Conservation (phyloP, 345 rosid genomes). For the Rhodomyrtus tomentosa region DNA sequence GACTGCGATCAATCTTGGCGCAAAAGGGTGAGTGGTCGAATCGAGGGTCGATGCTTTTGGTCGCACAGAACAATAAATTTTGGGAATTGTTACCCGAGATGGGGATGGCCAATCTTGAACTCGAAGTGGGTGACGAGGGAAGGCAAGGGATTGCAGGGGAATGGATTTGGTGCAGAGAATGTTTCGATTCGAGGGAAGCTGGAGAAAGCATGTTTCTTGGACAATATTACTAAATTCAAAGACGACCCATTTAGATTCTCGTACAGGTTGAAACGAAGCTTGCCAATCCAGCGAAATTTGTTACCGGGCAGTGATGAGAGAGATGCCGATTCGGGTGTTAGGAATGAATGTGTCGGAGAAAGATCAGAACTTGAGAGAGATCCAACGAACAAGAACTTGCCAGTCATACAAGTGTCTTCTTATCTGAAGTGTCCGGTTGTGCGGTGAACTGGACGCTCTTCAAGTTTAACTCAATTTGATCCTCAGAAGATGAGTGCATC, state of each 20-base stretch:
- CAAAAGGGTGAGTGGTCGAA: constrained; percentile 3
- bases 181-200: neutral
- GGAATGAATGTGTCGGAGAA: neutral
- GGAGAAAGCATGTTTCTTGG: neutral
- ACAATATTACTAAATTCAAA: neutral
- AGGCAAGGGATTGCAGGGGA: neutral
- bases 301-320: neutral
- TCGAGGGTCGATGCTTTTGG: neutral
- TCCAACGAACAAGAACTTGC: neutral
- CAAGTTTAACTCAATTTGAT: neutral
- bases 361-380: neutral
- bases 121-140: neutral
- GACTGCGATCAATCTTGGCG: constrained; percentile 14
- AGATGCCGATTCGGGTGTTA: neutral
- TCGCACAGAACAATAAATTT: neutral
- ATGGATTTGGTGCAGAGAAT: neutral
- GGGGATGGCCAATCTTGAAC: neutral
- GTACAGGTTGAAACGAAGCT: neutral
- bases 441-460: neutral
- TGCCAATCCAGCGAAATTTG: neutral
- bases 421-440: neutral
- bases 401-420: neutral
- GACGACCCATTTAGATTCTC: neutral
- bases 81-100: neutral
- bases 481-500: neutral